phyloP scores from a whole-genome alignment of 2,329 filamentous ascomycete genomes.

The Cordyceps fumosorosea region DNA sequence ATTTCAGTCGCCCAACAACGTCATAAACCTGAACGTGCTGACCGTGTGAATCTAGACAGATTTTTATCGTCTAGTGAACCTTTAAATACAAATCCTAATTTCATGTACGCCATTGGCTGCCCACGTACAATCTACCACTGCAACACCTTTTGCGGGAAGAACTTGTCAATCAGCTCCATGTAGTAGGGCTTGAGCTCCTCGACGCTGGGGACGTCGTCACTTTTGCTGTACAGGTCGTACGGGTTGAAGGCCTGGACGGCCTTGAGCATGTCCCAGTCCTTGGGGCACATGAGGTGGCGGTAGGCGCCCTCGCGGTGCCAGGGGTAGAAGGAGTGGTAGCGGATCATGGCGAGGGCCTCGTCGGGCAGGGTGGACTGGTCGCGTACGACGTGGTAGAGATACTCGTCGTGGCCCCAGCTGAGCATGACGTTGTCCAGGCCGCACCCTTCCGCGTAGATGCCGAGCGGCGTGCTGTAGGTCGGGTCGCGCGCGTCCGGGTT shows the following conservation, averaged over 20 bases:
- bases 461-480: conserved; percentile 68
- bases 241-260: conserved; percentile 85
- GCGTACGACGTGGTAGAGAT: conserved; percentile 80
- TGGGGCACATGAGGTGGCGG: conserved; percentile 72
- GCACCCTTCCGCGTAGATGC: conserved; percentile 74
- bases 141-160: conserved; percentile 33
- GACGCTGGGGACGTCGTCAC: conserved; percentile 68
- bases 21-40: not conserved
- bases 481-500: conserved; percentile 70
- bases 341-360: conserved; percentile 85
- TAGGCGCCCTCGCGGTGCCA: conserved; percentile 85
- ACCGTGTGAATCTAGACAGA: not conserved
- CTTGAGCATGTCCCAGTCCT: conserved; percentile 72
- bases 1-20: not conserved
- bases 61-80: not conserved
- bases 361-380: conserved; percentile 71
- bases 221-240: conserved; percentile 90
- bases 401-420: conserved; percentile 85
- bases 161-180: conserved; percentile 37
- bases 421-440: conserved; percentile 85
- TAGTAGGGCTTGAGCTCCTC: conserved; percentile 63
- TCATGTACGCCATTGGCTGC: not conserved
- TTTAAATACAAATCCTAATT: not conserved
- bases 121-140: conserved; percentile 28
- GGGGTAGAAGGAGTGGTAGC: conserved; percentile 89